A percentile compares a stretch with the other conserved stretches of the same genome.
phyloP scores from a whole-genome alignment of 768 basidiomycete genomes.

The Boletus rufocinnamomeus region DNA sequence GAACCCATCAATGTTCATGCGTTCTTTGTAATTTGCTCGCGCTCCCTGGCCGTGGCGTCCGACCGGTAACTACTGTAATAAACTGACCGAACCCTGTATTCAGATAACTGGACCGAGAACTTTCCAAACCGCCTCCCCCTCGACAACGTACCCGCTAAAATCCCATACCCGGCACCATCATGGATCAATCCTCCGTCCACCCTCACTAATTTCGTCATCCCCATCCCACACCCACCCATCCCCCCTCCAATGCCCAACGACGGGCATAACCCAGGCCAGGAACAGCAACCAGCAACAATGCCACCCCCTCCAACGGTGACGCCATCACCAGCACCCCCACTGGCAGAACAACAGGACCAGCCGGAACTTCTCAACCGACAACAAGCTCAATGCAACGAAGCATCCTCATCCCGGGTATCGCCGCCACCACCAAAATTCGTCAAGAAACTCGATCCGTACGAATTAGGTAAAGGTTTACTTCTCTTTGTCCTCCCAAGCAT shows the following conservation, averaged over 20 bases:
- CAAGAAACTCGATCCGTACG: conserved; percentile 34
- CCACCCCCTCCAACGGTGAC: not conserved
- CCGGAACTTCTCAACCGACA: not conserved
- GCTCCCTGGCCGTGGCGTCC: not conserved
- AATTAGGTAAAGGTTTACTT: conserved; percentile 18
- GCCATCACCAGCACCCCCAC: not conserved
- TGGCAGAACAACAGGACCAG: not conserved
- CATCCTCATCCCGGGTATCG: not conserved
- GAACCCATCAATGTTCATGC: not conserved
- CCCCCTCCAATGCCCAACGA: not conserved
- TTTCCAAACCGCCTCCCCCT: conserved; percentile 17
- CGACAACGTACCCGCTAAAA: conserved; percentile 18
- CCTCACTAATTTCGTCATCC: conserved; percentile 24
- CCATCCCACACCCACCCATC: conserved; percentile 22
- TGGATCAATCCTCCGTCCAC: conserved; percentile 25
- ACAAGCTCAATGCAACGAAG: not conserved
- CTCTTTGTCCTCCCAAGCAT: not conserved
- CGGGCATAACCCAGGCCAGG: not conserved
- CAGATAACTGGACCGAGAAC: conserved; percentile 32
- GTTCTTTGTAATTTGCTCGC: not conserved
- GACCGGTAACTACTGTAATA: not conserved
- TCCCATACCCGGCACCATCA: conserved; percentile 30
- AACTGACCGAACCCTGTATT: not conserved
- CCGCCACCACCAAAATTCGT: conserved; percentile 20
- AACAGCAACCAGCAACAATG: not conserved